Evolutionary conservation across 2,329 filamentous ascomycete species (phyloP).

Genomic region (Penicillium expansum): DNA sequence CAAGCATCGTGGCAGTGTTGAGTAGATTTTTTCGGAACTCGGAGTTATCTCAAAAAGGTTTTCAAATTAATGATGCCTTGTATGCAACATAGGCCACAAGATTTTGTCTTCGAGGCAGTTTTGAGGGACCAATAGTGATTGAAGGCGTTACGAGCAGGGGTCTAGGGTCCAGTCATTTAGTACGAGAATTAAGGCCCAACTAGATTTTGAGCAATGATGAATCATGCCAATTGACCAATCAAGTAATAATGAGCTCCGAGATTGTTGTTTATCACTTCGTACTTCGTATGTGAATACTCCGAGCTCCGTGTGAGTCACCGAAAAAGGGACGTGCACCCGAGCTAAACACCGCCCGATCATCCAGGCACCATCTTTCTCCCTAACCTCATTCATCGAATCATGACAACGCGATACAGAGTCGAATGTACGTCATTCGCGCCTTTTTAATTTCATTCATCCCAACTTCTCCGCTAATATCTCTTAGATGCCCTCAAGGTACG

Average conservation of each 20-base stretch:
- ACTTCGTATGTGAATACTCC: background rate
- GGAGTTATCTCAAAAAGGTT: background rate
- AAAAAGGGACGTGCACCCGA: conserved; percentile 5
- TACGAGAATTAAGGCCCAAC: background rate
- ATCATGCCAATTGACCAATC: background rate
- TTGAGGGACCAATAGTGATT: background rate
- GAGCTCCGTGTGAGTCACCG: conserved; percentile 3
- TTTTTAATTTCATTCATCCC: background rate
- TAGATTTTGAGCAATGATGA: background rate
- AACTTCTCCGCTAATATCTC: background rate
- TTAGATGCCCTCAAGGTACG: conserved; percentile 64
- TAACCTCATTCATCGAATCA: conserved; percentile 19
- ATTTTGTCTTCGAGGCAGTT: background rate
- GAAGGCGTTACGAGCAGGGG: background rate
- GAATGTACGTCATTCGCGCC: conserved; percentile 60
- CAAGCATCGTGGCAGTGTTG: background rate
- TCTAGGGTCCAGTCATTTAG: background rate
- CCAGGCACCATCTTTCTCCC: background rate
- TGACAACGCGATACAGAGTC: conserved; percentile 56
- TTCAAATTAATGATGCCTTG: background rate
- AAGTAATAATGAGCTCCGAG: background rate
- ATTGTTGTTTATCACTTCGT: no score
- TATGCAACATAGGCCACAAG: background rate
- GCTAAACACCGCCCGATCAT: background rate
- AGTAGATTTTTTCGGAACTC: background rate